A percentile compares a stretch with the other conserved stretches of the same genome.
Conservation (phyloP, 164 flowering plant genomes). For the Echeveria elegans region DNA sequence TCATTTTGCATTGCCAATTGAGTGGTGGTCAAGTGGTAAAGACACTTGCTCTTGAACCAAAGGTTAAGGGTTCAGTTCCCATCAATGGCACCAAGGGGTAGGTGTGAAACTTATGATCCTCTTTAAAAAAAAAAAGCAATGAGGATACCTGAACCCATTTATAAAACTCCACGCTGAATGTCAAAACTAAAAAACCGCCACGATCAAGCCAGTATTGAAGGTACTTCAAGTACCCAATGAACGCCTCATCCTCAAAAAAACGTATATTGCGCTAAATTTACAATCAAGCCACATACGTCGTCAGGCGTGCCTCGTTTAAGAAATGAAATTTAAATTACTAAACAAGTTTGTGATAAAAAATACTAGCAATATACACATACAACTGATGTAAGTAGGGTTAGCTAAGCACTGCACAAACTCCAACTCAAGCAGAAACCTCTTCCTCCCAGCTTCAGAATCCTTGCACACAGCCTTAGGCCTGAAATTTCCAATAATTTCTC, state of each 20-base stretch:
- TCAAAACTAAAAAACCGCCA: constrained; percentile 13
- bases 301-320: not conserved
- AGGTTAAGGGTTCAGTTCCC: too few species aligned
- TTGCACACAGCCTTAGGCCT: constrained; percentile 63
- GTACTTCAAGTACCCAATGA: constrained; percentile 92
- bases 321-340: not conserved
- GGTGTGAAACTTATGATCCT: too few species aligned
- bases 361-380: constrained; percentile 27
- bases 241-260: constrained; percentile 99
- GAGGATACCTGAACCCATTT: constrained; percentile 71
- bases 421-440: constrained; percentile 82
- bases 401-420: constrained; percentile 95
- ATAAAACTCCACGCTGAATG: not conserved
- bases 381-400: constrained; percentile 93
- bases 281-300: not conserved
- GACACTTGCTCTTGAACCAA: too few species aligned
- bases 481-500: constrained; percentile 4
- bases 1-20: too few species aligned
- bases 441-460: constrained; percentile 96
- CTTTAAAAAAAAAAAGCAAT: too few species aligned
- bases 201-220: constrained; percentile 94
- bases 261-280: constrained; percentile 96
- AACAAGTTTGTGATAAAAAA: not conserved
- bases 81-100: too few species aligned
- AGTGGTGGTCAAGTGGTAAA: too few species aligned